A percentile compares a stretch with the other conserved stretches of the same genome.
Evolutionary conservation across 805 yeast genomes (phyloP).

Genomic region (Zygosaccharomyces rouxii): DNA sequence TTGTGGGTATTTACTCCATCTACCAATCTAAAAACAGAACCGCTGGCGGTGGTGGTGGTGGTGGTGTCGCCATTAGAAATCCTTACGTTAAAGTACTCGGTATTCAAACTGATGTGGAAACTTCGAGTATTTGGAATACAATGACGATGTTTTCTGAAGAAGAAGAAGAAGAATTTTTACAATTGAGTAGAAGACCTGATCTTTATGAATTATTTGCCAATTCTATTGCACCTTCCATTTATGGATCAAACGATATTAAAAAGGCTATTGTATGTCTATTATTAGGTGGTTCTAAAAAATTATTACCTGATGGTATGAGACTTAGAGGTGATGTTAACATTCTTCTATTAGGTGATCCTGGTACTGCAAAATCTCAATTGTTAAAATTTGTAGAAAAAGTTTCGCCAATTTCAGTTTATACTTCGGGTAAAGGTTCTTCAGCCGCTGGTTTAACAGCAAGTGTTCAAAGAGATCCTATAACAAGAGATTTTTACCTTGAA

Average conservation of each 20-base stretch:
- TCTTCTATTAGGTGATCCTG: conserved; percentile 92
- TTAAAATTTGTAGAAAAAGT: conserved; percentile 93
- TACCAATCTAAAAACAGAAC: conserved; percentile 66
- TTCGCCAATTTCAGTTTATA: conserved; percentile 90
- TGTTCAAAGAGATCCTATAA: conserved; percentile 84
- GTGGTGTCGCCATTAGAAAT: conserved; percentile 82
- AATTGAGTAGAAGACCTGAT: conserved; percentile 75
- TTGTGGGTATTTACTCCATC: conserved; percentile 89
- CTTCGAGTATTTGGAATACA: conserved; percentile 50
- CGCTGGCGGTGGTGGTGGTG: conserved; percentile 37
- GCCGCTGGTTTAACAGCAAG: conserved; percentile 99
- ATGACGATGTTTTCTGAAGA: conserved; percentile 70
- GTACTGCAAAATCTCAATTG: conserved; percentile 96
- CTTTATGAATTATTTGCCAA: conserved; percentile 78
- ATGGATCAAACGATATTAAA: conserved; percentile 89
- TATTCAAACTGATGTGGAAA: conserved; percentile 76
- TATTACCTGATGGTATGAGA: conserved; percentile 93
- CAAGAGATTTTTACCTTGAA: conserved; percentile 91
- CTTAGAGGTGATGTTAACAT: conserved; percentile 97
- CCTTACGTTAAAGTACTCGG: conserved; percentile 89
- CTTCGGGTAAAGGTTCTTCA: conserved; percentile 98
- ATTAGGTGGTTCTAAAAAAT: conserved; percentile 90
- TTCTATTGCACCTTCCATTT: conserved; percentile 95
- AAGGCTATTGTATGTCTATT: conserved; percentile 87
- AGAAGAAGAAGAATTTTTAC: conserved; percentile 88